These are phyloP conservation scores for Epithemia pelagica DNA, from an alignment of 108 stramenopile species.

Conservation along the genomic window DNA sequence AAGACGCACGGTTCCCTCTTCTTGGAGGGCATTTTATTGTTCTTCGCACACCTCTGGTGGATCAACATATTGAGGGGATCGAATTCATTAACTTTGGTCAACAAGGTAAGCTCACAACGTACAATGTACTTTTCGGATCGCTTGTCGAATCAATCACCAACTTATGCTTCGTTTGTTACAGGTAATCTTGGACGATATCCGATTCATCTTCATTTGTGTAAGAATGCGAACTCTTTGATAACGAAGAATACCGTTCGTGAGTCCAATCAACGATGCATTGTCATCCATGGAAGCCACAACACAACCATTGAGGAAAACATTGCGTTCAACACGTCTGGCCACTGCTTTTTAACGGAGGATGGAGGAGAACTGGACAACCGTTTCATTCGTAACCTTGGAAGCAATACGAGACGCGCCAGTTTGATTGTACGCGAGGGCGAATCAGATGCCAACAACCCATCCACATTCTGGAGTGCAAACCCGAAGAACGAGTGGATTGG, in stretches of 20 bases:
- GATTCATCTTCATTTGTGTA: slow-evolving; percentile 45
- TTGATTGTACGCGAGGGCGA: neutral
- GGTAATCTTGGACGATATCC: slow-evolving; percentile 40
- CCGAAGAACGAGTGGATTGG: slow-evolving; percentile 23
- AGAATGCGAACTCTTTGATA: slow-evolving; percentile 33
- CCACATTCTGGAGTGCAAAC: slow-evolving; percentile 32
- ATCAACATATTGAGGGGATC: slow-evolving; percentile 17
- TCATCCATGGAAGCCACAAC: slow-evolving; percentile 48
- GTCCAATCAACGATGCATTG: slow-evolving; percentile 51
- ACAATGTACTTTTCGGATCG: too few species aligned
- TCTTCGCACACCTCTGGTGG: neutral
- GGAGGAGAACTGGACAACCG: slow-evolving; percentile 27
- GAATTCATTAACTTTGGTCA: slow-evolving; percentile 21
- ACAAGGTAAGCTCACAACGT: slow-evolving; percentile 18
- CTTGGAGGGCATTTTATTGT: neutral
- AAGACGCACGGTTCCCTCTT: slow-evolving; percentile 16
- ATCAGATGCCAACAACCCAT: slow-evolving; percentile 5
- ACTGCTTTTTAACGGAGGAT: slow-evolving; percentile 32
- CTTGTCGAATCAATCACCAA: too few species aligned
- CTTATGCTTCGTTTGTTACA: too few species aligned
- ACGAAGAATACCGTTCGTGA: slow-evolving; percentile 51
- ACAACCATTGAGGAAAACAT: slow-evolving; percentile 44
- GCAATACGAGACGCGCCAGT: neutral
- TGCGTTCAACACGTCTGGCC: slow-evolving; percentile 38
- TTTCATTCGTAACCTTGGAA: slow-evolving; percentile 31